phyloP scores from a whole-genome alignment of 345 rosid genomes.

The Citrus hindsii region DNA sequence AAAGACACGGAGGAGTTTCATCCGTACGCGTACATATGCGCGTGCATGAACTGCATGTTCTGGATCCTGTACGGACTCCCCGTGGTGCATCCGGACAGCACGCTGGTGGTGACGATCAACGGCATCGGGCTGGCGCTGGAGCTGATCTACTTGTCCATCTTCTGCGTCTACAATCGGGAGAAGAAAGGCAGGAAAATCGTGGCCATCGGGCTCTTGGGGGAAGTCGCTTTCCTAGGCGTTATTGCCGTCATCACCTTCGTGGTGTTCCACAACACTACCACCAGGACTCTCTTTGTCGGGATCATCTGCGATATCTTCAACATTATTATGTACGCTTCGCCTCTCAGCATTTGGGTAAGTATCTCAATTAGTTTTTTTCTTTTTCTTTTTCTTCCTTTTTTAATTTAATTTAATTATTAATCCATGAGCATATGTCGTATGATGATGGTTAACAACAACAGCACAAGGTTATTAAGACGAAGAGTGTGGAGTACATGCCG shows the following conservation, averaged over 20 bases:
- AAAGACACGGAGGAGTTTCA: constrained; percentile 43
- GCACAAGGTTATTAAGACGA: constrained; percentile 40
- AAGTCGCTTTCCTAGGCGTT: constrained; percentile 10
- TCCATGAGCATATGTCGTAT: neutral
- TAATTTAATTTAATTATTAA: too few species aligned
- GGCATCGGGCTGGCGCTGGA: constrained; percentile 30
- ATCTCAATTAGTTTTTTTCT: neutral
- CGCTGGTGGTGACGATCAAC: constrained; percentile 41
- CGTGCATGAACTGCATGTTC: constrained; percentile 35
- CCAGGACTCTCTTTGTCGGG: constrained; percentile 24
- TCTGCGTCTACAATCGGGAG: neutral
- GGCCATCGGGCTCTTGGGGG: constrained; percentile 7
- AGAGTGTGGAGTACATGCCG: constrained; percentile 57
- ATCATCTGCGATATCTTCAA: constrained; percentile 33
- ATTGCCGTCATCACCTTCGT: constrained; percentile 1
- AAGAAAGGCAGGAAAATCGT: constrained; percentile 11
- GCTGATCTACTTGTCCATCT: constrained; percentile 29
- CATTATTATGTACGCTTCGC: constrained; percentile 37
- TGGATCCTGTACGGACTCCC: constrained; percentile 48
- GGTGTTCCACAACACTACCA: constrained; percentile 6
- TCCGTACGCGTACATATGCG: constrained; percentile 36
- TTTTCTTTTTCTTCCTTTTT: too few species aligned
- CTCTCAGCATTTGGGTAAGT: constrained; percentile 20
- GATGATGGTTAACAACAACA: constrained; percentile 3
- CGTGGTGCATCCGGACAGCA: constrained; percentile 34